A percentile compares a stretch with the other conserved stretches of the same genome.
Evolutionary conservation across 2,329 filamentous ascomycete species (phyloP).

Genomic region (Aureobasidium sp.): DNA sequence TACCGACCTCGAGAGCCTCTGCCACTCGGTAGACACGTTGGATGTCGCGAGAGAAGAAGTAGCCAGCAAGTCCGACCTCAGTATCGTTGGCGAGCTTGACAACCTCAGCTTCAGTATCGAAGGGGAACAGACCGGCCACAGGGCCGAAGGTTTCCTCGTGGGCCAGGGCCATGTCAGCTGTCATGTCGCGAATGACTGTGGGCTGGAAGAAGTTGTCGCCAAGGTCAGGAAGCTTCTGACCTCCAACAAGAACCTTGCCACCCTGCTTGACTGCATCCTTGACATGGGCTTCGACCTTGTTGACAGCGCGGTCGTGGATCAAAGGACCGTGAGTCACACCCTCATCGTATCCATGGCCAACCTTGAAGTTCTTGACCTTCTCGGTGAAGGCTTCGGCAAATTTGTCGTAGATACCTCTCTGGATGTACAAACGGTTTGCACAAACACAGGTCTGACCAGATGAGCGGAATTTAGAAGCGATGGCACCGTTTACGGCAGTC

Average conservation of each 20-base stretch:
- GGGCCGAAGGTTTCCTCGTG: conserved; percentile 93
- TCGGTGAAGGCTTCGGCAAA: conserved; percentile 64
- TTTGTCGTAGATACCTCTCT: conserved; percentile 68
- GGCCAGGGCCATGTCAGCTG: conserved; percentile 72
- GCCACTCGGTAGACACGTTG: conserved; percentile 54
- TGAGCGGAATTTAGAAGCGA: conserved; percentile 85
- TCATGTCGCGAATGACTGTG: conserved; percentile 85
- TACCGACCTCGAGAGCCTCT: conserved; percentile 70
- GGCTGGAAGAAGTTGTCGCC: conserved; percentile 84
- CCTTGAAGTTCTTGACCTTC: conserved; percentile 66
- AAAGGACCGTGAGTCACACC: conserved; percentile 72
- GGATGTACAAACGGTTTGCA: conserved; percentile 72
- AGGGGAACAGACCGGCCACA: conserved; percentile 82
- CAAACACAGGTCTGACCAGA: conserved; percentile 91
- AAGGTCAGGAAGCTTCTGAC: conserved; percentile 64
- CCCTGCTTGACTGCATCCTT: conserved; percentile 72
- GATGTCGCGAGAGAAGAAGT: conserved; percentile 72
- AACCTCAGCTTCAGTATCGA: conserved; percentile 83
- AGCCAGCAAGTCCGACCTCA: conserved; percentile 84
- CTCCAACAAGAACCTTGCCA: conserved; percentile 66
- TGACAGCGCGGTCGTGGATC: conserved; percentile 75
- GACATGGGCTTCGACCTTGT: conserved; percentile 74
- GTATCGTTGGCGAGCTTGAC: conserved; percentile 73
- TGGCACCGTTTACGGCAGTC: conserved; percentile 70
- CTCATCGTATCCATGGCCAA: conserved; percentile 66